phyloP scores from a whole-genome alignment of 768 basidiomycete genomes.

The Floccularia luteovirens region DNA sequence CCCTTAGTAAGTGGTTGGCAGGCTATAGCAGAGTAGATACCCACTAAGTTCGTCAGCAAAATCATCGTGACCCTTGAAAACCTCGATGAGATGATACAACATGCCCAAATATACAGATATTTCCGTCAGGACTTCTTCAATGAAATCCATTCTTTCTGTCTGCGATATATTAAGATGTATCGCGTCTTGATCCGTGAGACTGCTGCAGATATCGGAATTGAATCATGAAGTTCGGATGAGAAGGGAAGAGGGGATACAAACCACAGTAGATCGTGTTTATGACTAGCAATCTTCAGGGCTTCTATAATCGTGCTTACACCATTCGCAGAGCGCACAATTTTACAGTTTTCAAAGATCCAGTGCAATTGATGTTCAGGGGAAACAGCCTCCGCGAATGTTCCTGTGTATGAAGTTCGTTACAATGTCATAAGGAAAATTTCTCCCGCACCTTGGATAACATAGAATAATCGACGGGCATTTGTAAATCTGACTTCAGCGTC shows the following conservation, averaged over 20 bases:
- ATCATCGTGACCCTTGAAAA: slow-evolving; percentile 88
- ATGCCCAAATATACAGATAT: slow-evolving; percentile 91
- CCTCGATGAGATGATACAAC: slow-evolving; percentile 91
- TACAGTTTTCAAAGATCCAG: slow-evolving; percentile 93
- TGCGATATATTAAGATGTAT: slow-evolving; percentile 62
- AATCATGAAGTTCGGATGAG: not conserved
- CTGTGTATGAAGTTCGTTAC: slow-evolving; percentile 25
- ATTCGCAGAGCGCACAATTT: slow-evolving; percentile 75
- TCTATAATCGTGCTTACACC: slow-evolving; percentile 79
- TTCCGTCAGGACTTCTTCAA: slow-evolving; percentile 90
- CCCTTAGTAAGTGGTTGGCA: too few species aligned
- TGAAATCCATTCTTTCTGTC: slow-evolving; percentile 66
- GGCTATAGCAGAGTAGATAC: slow-evolving; percentile 17
- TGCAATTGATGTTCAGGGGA: slow-evolving; percentile 93
- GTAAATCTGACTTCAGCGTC: slow-evolving; percentile 80
- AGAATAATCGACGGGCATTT: slow-evolving; percentile 81
- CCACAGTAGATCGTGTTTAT: slow-evolving; percentile 83
- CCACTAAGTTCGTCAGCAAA: slow-evolving; percentile 96
- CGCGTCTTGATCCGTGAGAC: slow-evolving; percentile 69
- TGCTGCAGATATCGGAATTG: slow-evolving; percentile 32
- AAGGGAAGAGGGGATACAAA: slow-evolving; percentile 17
- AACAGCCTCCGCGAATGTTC: slow-evolving; percentile 84
- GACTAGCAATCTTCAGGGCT: slow-evolving; percentile 84
- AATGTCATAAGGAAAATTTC: not conserved
- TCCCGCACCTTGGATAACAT: slow-evolving; percentile 80